Evolutionary conservation across 257 asterid species (phyloP), one percentile per base, ranked within the genome.

Genomic region (Rehmannia glutinosa): DNA sequence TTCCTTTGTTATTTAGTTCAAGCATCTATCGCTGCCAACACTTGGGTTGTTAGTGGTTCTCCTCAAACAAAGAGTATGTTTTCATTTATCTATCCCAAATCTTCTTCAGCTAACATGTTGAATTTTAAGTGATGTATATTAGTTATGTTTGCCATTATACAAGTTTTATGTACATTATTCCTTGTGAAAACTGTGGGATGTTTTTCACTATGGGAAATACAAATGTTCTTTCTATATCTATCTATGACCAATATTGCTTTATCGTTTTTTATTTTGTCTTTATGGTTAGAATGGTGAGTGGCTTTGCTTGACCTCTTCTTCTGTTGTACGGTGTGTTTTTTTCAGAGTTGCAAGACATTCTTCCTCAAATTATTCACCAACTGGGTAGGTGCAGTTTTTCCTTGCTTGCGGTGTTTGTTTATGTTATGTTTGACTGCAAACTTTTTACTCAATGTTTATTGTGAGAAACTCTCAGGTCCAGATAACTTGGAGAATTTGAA

Each of bases 11-110:
- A 21, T 36, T n/a, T 72, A 87, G 96, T 87, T 54, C 96, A 87
- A 81, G 96, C 96, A 47, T 87, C 96, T 32, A 77, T 87, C 49
- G 88, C 90, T 39, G 92, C 96, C 73, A 87, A 87, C 76, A 87
- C 96, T 9, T 87, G 96, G 96, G 92, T 87, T 69, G 96, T 87
- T 35, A 87, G 95, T 49, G 95, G 95, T 25, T 68, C 92, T 46
- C 92, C 95, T 27, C 95, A 87, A 64, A 88, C 86, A 36, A 88
- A 88, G 80, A 88, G 92, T 85, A 85, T 12, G 92, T 49, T 45
- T 33, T 50, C 54, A 0, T 53, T 20, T 43, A 43, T 46, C 33
- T n/a, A 27, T 17, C 6, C 47, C 25, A 6, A 24, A 20, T 54
- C 30, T 35, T 12, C 6, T n/a, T n/a, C n/a, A n/a, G n/a, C n/a